Percentiles rank a stretch among this genome's conserved stretches.
phyloP scores from a whole-genome alignment of 352 stramenopile genomes.

The Globisporangium rhizosaccharum region DNA sequence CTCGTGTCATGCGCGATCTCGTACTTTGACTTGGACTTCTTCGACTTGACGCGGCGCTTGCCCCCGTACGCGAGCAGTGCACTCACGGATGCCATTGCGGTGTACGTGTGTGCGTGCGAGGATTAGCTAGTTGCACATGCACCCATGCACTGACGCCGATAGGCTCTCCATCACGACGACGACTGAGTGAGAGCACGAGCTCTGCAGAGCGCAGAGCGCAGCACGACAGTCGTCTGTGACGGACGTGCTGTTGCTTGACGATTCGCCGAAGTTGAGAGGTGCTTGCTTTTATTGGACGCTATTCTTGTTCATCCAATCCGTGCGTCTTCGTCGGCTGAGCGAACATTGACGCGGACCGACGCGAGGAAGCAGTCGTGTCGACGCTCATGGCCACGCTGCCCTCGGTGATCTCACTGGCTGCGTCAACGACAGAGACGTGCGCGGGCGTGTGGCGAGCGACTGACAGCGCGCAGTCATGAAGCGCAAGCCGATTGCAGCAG shows the following conservation, averaged over 20 bases:
- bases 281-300: too few species aligned
- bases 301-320: too few species aligned
- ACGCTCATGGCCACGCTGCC: conserved; percentile 4
- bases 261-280: too few species aligned
- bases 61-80: conserved; percentile 11
- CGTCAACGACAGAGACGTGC: background rate
- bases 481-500: conserved; percentile 30
- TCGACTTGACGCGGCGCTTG: background rate
- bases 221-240: too few species aligned
- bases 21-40: conserved; percentile 7
- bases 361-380: background rate
- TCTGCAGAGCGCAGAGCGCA: too few species aligned
- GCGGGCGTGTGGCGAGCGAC: background rate
- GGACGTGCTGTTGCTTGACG: too few species aligned
- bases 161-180: too few species aligned
- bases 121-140: too few species aligned
- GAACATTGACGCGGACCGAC: too few species aligned
- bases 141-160: too few species aligned
- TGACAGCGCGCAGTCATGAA: conserved; percentile 33
- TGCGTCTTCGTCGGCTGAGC: too few species aligned
- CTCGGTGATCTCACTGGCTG: background rate
- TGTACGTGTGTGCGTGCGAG: background rate
- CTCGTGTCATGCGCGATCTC: background rate
- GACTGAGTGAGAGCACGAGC: too few species aligned
- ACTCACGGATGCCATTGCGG: conserved; percentile 3